A percentile compares a stretch with the other conserved stretches of the same genome.
Conservation (phyloP, 2,329 filamentous ascomycete species). For the Trichoderma harzianum region DNA sequence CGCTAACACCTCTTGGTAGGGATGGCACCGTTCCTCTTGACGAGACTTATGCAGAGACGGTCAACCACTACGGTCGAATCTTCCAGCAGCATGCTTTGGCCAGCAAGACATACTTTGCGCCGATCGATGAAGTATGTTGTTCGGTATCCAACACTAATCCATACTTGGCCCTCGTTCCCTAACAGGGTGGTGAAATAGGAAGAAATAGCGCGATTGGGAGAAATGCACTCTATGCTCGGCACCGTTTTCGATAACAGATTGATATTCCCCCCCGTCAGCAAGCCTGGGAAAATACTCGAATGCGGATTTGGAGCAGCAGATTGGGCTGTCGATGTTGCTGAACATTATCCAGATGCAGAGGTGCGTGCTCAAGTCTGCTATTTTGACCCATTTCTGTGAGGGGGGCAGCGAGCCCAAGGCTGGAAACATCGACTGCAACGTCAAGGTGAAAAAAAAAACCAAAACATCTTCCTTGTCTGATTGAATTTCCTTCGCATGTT, state of each 20-base stretch:
- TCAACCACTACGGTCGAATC: slow-evolving; percentile 58
- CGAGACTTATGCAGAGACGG: slow-evolving; percentile 54
- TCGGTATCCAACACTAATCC: neutral
- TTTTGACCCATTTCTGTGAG: neutral
- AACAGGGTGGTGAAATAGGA: slow-evolving; percentile 45
- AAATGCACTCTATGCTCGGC: slow-evolving; percentile 60
- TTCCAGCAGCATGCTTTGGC: slow-evolving; percentile 67
- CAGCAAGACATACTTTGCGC: slow-evolving; percentile 63
- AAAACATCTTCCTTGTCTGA: too few species aligned
- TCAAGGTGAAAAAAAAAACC: neutral
- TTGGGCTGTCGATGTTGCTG: slow-evolving; percentile 68
- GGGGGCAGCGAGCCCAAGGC: neutral
- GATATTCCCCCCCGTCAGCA: slow-evolving; percentile 64
- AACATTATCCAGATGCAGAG: slow-evolving; percentile 60
- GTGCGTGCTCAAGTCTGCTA: slow-evolving; percentile 38
- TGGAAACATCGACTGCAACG: neutral
- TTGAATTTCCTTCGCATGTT: neutral
- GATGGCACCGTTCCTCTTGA: slow-evolving; percentile 54
- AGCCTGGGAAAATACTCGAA: slow-evolving; percentile 61
- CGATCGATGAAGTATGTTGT: slow-evolving; percentile 64
- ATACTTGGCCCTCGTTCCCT: neutral
- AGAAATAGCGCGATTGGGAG: slow-evolving; percentile 62
- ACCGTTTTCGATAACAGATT: slow-evolving; percentile 63
- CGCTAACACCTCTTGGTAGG: slow-evolving; percentile 31
- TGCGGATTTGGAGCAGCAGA: slow-evolving; percentile 69